These are phyloP conservation scores for Osmanthus fragrans DNA, from an alignment of 257 asterid species.

Conservation along the genomic window DNA sequence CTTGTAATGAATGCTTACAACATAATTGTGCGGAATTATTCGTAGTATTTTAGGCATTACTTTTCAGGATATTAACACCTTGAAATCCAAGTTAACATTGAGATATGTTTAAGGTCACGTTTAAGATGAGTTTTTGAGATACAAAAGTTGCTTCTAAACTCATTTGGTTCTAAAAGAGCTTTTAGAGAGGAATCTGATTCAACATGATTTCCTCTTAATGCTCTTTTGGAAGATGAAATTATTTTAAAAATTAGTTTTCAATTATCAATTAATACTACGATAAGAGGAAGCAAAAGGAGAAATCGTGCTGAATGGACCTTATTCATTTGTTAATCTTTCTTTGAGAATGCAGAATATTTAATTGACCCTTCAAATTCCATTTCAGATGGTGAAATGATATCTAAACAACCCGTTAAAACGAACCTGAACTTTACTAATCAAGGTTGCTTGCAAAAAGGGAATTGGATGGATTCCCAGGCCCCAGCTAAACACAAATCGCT, in stretches of 20 bases:
- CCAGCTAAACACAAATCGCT: not conserved
- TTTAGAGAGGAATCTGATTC: too few species aligned
- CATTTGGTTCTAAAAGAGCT: too few species aligned
- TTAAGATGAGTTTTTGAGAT: too few species aligned
- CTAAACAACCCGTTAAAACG: not conserved
- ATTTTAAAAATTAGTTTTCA: too few species aligned
- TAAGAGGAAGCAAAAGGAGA: too few species aligned
- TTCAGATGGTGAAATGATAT: too few species aligned
- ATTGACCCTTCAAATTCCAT: not conserved
- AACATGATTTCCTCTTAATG: too few species aligned
- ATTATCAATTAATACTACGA: too few species aligned
- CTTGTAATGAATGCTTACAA: not conserved
- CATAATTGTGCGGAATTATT: not conserved
- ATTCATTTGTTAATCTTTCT: slow-evolving; percentile 18
- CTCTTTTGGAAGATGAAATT: too few species aligned
- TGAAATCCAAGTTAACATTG: not conserved
- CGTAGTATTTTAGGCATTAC: not conserved
- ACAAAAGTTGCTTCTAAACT: too few species aligned
- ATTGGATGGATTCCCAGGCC: slow-evolving; percentile 20
- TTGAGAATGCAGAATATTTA: slow-evolving; percentile 12
- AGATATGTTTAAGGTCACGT: too few species aligned
- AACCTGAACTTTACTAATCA: slow-evolving; percentile 17
- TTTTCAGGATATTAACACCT: not conserved
- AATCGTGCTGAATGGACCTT: not conserved
- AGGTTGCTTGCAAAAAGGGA: slow-evolving; percentile 24